These are phyloP conservation scores for Salinomyces thailandicus DNA, from an alignment of 2,329 filamentous ascomycete genomes.

Conservation along the genomic window DNA sequence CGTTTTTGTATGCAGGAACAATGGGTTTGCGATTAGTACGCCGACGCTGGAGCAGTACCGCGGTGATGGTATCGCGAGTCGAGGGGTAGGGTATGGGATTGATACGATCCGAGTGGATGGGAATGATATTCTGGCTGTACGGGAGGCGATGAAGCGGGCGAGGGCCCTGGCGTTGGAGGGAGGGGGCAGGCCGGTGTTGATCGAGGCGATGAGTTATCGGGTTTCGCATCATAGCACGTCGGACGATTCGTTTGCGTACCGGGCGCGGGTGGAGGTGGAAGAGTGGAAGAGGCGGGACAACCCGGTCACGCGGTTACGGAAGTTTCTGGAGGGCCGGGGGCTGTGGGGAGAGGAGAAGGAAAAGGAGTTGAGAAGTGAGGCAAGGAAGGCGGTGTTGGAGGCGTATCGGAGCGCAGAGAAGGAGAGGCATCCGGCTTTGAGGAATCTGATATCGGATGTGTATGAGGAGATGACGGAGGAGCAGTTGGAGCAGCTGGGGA, in stretches of 20 bases:
- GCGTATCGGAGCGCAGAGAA: constrained; percentile 78
- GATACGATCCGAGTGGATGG: constrained; percentile 86
- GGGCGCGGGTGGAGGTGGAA: constrained; percentile 83
- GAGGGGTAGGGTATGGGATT: constrained; percentile 85
- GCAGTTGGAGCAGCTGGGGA: constrained; percentile 60
- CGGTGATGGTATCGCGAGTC: constrained; percentile 79
- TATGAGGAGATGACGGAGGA: constrained; percentile 83
- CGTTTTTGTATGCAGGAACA: constrained; percentile 85
- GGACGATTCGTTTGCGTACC: constrained; percentile 94
- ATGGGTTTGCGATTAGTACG: constrained; percentile 83
- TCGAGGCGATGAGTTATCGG: constrained; percentile 97
- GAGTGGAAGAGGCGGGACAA: constrained; percentile 90
- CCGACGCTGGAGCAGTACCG: constrained; percentile 85
- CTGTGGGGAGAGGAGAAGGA: constrained; percentile 82
- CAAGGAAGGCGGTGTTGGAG: constrained; percentile 65
- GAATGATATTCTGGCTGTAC: constrained; percentile 86
- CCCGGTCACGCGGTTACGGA: constrained; percentile 71
- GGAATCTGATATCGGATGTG: constrained; percentile 71
- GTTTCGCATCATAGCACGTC: constrained; percentile 95
- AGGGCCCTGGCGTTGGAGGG: constrained; percentile 66
- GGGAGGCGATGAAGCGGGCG: constrained; percentile 67
- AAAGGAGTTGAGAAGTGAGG: constrained; percentile 54
- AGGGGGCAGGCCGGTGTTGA: constrained; percentile 71
- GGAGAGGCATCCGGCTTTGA: constrained; percentile 65
- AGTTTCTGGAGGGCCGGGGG: constrained; percentile 77